Evolutionary conservation across 2,329 filamentous ascomycete genomes (phyloP), one percentile per base, ranked within the genome.

Genomic region (Cryphonectria nitschkei): DNA sequence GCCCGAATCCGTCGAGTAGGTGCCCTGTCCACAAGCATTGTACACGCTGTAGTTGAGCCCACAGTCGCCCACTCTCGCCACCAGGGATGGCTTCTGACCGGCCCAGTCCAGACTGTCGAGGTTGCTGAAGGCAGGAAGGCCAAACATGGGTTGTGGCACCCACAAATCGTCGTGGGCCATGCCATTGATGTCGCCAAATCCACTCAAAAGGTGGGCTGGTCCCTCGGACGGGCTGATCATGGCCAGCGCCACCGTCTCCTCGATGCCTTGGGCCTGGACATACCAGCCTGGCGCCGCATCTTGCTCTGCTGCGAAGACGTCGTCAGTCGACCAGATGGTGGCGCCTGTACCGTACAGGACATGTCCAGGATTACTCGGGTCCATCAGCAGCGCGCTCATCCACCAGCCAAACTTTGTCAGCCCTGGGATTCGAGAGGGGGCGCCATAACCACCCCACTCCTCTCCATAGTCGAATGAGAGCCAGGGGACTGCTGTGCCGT

Each of bases 91-190:
- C 19, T 39, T 64, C 62, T 69, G 68, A 26, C 68, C 68, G 6
- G 68, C 68, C 68, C 68, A 69, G 61, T 69, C 68, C 4, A 69
- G 46, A 19, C 62, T 69, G 52, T 69, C 68, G 34, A 69, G 61
- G 37, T 69, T 69, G 52, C 68, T 69, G 19, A 69, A 69, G 7
- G 62, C 68, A 1, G 68, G 68, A 37, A 69, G 52, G 1, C 26
- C 61, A 37, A 69, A 69, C 68, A 69, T 69, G 19, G 68, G 68
- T 62, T 69, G 68, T 6, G 68, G 68, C 37, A 16, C 50, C 29
- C 43, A 69, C 9, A 69, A 29, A 16, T 69, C 62, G 13, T 69
- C 68, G 39, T 69, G 68, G 14, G 50, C 34, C 68, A 69, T 69
- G 34, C 68, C 68, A 9, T 69, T 69, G 68, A 69, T 69, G 19